These are phyloP conservation scores for Ananas comosus DNA, from an alignment of 176 grass and related monocot genomes.

Conservation along the genomic window DNA sequence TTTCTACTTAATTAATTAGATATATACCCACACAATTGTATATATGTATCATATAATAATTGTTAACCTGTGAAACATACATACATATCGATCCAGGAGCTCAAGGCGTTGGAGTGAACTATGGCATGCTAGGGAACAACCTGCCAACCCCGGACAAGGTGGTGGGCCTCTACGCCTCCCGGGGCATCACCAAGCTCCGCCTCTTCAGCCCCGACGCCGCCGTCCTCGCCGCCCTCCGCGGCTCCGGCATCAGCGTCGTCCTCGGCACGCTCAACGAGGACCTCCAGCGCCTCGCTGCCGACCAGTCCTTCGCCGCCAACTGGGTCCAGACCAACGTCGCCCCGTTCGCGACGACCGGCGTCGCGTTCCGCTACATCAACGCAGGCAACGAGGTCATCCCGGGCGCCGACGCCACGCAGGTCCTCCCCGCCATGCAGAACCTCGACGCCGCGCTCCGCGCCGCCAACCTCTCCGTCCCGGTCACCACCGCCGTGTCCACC, in stretches of 20 bases:
- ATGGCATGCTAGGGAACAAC: constrained; percentile 62
- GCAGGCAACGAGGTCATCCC: constrained; percentile 9
- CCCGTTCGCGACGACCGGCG: constrained; percentile 45
- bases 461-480: not conserved
- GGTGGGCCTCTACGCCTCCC: constrained; percentile 42
- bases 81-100: constrained; percentile 23
- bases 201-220: constrained; percentile 61
- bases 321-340: constrained; percentile 72
- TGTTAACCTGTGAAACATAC: not conserved
- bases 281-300: constrained; percentile 41
- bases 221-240: constrained; percentile 47
- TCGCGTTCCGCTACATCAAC: constrained; percentile 49
- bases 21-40: no score
- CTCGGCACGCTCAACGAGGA: constrained; percentile 82
- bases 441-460: not conserved
- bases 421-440: constrained; percentile 13
- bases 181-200: constrained; percentile 46
- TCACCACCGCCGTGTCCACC: constrained; percentile 16
- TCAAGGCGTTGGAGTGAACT: constrained; percentile 65
- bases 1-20: no score
- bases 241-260: constrained; percentile 54
- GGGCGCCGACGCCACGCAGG: not conserved
- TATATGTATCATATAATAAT: no score
- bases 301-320: constrained; percentile 37
- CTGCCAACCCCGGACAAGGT: constrained; percentile 74